These are phyloP conservation scores for Metschnikowia henanensis DNA, from an alignment of 805 yeast species.

Conservation along the genomic window DNA sequence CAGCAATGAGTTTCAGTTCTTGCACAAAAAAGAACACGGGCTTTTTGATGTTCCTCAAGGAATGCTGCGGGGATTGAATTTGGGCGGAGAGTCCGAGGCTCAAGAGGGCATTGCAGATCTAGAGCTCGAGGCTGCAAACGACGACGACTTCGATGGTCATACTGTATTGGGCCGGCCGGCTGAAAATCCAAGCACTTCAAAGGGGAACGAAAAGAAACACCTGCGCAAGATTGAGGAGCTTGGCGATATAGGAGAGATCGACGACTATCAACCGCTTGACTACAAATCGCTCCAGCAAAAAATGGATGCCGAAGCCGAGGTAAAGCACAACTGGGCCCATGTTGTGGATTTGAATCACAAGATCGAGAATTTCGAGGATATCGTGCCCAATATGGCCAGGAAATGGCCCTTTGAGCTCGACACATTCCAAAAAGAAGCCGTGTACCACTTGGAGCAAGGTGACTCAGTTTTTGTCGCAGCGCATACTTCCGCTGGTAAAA, in stretches of 20 bases:
- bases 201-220: not conserved
- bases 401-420: slow-evolving; percentile 95
- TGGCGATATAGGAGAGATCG: slow-evolving; percentile 40
- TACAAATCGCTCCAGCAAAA: slow-evolving; percentile 25
- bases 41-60: slow-evolving; percentile 85
- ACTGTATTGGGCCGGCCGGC: not conserved
- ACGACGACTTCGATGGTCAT: slow-evolving; percentile 2
- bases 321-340: slow-evolving; percentile 86
- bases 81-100: slow-evolving; percentile 14
- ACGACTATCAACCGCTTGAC: slow-evolving; percentile 41
- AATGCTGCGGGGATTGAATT: slow-evolving; percentile 64
- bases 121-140: slow-evolving; percentile 9
- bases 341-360: slow-evolving; percentile 83
- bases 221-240: slow-evolving; percentile 5
- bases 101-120: slow-evolving; percentile 8
- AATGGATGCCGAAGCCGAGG: slow-evolving; percentile 26
- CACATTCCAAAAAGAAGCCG: slow-evolving; percentile 95
- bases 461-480: slow-evolving; percentile 99
- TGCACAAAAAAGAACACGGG: slow-evolving; percentile 72
- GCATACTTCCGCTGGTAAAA: slow-evolving; percentile 98
- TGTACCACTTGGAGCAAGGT: slow-evolving; percentile 94
- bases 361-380: slow-evolving; percentile 79
- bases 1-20: slow-evolving; percentile 23
- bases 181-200: not conserved
- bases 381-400: slow-evolving; percentile 92